Evolutionary conservation across 139 green algal species (phyloP).

Genomic region (Gonium pectorale): DNA sequence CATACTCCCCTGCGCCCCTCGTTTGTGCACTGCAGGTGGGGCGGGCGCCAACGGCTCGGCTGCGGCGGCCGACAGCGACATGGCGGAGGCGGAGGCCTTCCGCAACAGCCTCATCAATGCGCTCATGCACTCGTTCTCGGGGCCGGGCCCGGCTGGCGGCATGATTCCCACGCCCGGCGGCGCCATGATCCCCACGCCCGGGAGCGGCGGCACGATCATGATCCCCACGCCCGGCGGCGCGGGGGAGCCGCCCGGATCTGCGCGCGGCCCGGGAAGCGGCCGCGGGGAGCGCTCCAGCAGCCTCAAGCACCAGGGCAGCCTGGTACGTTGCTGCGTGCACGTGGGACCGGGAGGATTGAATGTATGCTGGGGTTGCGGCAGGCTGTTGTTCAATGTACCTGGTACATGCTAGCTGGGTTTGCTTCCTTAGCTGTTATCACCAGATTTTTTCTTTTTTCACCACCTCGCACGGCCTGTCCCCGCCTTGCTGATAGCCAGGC

Average conservation of each 20-base stretch:
- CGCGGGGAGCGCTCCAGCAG: not conserved
- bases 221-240: conserved; percentile 29
- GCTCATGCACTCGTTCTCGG: conserved; percentile 31
- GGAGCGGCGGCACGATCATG: conserved; percentile 16
- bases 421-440: too few relatives aligned
- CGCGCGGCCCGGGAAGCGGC: not conserved
- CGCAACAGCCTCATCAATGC: conserved; percentile 28
- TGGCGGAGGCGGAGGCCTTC: conserved; percentile 40
- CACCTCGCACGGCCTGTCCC: not conserved
- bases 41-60: too few relatives aligned
- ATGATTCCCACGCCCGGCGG: conserved; percentile 34
- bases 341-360: too few relatives aligned
- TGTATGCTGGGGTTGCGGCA: too few relatives aligned
- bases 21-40: too few relatives aligned
- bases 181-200: conserved; percentile 32
- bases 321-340: conserved; percentile 14
- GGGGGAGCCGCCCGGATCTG: not conserved
- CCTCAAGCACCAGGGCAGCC: conserved; percentile 16
- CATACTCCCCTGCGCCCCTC: too few relatives aligned
- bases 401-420: too few relatives aligned
- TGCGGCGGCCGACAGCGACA: conserved; percentile 17
- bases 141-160: not conserved
- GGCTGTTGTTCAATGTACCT: too few relatives aligned
- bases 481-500: not conserved
- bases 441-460: too few relatives aligned